Evolutionary conservation across 208 protist genomes (phyloP).

Genomic region (Leishmania arabica): DNA sequence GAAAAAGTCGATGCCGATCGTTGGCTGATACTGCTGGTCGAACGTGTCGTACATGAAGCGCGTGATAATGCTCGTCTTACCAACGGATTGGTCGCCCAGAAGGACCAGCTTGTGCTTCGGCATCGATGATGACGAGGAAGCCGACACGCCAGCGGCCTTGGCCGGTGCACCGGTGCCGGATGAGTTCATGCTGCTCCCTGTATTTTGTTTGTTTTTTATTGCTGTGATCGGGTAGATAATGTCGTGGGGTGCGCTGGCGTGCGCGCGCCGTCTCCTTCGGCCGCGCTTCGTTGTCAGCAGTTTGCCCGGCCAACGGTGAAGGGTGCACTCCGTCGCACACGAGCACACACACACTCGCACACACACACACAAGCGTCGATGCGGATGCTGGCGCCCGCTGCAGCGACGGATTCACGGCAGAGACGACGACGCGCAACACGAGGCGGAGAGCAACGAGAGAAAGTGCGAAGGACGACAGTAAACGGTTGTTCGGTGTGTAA

Average conservation of each 20-base stretch:
- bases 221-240: background rate
- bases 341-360: background rate
- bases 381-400: background rate
- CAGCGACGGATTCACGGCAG: background rate
- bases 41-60: conserved; percentile 99
- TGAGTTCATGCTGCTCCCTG: background rate
- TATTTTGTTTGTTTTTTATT: background rate
- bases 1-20: conserved; percentile 99
- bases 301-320: background rate
- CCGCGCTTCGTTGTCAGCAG: background rate
- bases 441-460: background rate
- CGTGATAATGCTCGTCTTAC: conserved; percentile 98
- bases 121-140: background rate
- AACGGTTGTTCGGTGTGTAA: no score
- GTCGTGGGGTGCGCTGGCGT: background rate
- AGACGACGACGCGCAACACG: background rate
- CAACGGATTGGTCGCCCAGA: conserved; percentile 97
- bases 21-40: conserved; percentile 94
- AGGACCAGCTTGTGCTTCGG: conserved; percentile 98
- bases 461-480: background rate
- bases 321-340: background rate
- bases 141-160: background rate
- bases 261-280: background rate
- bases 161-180: background rate
- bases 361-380: background rate